phyloP scores from a whole-genome alignment of 2,329 filamentous ascomycete genomes.

The Botrytis galanthina region DNA sequence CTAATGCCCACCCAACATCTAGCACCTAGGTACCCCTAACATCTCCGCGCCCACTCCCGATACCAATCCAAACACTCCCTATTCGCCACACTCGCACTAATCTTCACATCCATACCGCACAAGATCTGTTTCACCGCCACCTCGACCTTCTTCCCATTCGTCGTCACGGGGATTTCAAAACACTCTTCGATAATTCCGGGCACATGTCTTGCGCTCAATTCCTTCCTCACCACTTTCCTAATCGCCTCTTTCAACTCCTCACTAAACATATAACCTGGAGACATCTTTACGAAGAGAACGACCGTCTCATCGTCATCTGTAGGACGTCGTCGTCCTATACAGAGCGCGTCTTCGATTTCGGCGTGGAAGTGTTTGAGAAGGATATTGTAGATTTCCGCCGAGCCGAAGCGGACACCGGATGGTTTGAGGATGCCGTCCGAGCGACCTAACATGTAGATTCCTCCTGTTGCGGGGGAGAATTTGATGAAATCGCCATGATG shows the following conservation, averaged over 20 bases:
- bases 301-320: slow-evolving; percentile 41
- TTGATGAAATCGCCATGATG: slow-evolving; percentile 92
- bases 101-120: slow-evolving; percentile 81
- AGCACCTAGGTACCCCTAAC: slow-evolving; percentile 8
- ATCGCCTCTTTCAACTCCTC: slow-evolving; percentile 62
- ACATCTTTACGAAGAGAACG: slow-evolving; percentile 86
- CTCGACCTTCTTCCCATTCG: slow-evolving; percentile 98
- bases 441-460: slow-evolving; percentile 85
- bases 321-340: slow-evolving; percentile 70
- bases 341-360: slow-evolving; percentile 81
- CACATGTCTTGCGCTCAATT: slow-evolving; percentile 86
- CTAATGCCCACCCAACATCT: background rate
- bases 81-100: slow-evolving; percentile 91
- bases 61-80: slow-evolving; percentile 88
- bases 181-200: slow-evolving; percentile 80
- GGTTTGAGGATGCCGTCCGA: slow-evolving; percentile 94
- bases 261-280: slow-evolving; percentile 46
- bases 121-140: slow-evolving; percentile 95
- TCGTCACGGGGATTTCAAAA: slow-evolving; percentile 78
- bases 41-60: slow-evolving; percentile 61
- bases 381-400: slow-evolving; percentile 95
- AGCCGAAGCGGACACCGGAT: slow-evolving; percentile 85
- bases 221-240: slow-evolving; percentile 65
- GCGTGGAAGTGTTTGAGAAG: slow-evolving; percentile 76
- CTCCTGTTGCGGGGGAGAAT: slow-evolving; percentile 67